Evolutionary conservation across 2,329 filamentous ascomycete species (phyloP).

Genomic region (Curvularia sp.): DNA sequence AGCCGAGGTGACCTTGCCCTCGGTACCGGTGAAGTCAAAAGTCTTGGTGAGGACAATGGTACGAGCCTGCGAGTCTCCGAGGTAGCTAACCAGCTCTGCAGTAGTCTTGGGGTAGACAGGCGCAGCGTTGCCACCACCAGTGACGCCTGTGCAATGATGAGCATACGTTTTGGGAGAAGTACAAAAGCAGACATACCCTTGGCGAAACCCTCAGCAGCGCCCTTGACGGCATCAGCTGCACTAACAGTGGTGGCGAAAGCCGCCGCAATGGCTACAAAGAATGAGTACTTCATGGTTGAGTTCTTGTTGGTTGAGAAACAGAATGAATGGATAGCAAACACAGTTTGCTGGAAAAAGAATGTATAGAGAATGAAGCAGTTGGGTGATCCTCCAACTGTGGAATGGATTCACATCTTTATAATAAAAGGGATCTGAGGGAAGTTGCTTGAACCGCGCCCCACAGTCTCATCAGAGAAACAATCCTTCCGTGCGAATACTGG

Average conservation of each 20-base stretch:
- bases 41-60: slow-evolving; percentile 65
- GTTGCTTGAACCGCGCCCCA: slow-evolving; percentile 16
- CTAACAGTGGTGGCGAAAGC: slow-evolving; percentile 28
- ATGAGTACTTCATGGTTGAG: slow-evolving; percentile 29
- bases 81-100: slow-evolving; percentile 65
- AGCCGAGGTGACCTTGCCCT: slow-evolving; percentile 60
- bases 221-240: slow-evolving; percentile 35
- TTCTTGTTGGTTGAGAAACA: slow-evolving; percentile 6
- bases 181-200: slow-evolving; percentile 23
- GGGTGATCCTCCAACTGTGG: background rate
- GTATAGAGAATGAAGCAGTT: slow-evolving; percentile 22
- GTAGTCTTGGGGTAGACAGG: slow-evolving; percentile 35
- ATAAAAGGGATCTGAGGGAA: slow-evolving; percentile 10
- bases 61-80: slow-evolving; percentile 61
- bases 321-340: slow-evolving; percentile 34
- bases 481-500: slow-evolving; percentile 5
- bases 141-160: slow-evolving; percentile 22
- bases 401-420: slow-evolving; percentile 22
- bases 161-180: background rate
- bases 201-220: slow-evolving; percentile 37
- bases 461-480: slow-evolving; percentile 18
- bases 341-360: slow-evolving; percentile 25
- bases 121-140: slow-evolving; percentile 31
- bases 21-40: slow-evolving; percentile 63
- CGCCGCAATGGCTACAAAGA: slow-evolving; percentile 26